Base-by-base conservation (phyloP, 2,329 filamentous ascomycete genomes). In the Epichloe elymi region DNA sequence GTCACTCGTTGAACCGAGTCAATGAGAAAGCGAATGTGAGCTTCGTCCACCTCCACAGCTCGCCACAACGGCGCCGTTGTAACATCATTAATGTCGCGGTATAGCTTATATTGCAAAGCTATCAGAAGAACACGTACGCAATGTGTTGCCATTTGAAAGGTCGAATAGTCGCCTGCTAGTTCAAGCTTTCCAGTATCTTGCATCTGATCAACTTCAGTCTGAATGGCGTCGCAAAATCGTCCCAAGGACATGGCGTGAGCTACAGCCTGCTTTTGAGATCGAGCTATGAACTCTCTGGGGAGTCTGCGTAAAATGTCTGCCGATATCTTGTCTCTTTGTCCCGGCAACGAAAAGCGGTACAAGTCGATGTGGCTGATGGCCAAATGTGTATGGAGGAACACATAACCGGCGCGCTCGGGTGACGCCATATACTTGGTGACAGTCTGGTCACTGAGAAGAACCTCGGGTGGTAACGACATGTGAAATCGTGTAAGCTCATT, bases 341-440 rank as follows among this genome's bases (percentile, higher is more conserved):
- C 65, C 0, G 68, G 68, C 6, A 70, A 56, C 14, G 65, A 62
- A 51, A 69, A 67, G 11, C 68, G 61, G 51, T 71, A 71, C 6
- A 71, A 55, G 35, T 70, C 67, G 12, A 70, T 62, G 49, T 70
- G 66, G 38, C 65, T 60, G 6, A 63, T 60, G 26, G 63, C 64
- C 17, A 70, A 58, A 46, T 64, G 61, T 1, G 63, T 64, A 54
- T 70, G 67, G 26, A 71, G 59, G 54, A 66, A 67, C 35, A 68
- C 60, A 44, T 67, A 70, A 23, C 64, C 65, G 5, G 60, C 56
- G 20, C 64, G 59, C 41, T 69, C 59, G 3, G 60, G 51, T 2
- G 61, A 60, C 3, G 56, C 56, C 26, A 67, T 60, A 49, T 64
- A 67, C 42, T 56, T 59, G 20, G 56, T 52, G 17, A 68, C 63